Percentiles rank a stretch among this genome's conserved stretches.
Conservation (phyloP, 495 filamentous ascomycete species). For the Platismatia glauca region DNA sequence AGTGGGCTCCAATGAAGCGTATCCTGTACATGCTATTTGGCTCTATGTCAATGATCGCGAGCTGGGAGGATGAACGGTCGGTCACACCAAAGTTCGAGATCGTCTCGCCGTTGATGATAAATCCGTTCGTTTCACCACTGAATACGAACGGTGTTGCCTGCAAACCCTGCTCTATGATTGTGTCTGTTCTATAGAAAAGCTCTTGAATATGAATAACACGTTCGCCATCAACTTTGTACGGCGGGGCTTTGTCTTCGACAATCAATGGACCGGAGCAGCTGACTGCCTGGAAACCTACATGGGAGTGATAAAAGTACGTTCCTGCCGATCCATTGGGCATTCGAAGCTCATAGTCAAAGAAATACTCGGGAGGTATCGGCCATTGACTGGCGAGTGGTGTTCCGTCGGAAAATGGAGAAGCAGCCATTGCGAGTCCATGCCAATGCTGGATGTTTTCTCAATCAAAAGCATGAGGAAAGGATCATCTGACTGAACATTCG, state of each 20-base stretch:
- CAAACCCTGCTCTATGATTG: conserved; percentile 1
- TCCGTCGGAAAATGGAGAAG: neutral
- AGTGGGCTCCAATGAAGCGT: neutral
- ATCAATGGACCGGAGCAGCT: conserved; percentile 1
- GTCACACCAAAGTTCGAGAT: conserved; percentile 3
- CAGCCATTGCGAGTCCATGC: conserved; percentile 3
- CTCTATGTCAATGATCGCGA: neutral
- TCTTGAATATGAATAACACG: neutral
- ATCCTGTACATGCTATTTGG: neutral
- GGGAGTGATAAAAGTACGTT: neutral
- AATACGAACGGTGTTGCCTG: neutral
- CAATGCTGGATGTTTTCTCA: neutral
- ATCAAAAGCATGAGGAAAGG: neutral
- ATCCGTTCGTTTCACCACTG: neutral
- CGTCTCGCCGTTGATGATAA: neutral
- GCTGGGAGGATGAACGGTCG: neutral
- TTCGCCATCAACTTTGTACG: neutral
- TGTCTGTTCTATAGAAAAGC: neutral
- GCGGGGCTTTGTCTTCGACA: neutral
- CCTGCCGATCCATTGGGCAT: conserved; percentile 3
- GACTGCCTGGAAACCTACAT: neutral
- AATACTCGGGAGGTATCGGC: neutral
- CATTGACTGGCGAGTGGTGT: conserved; percentile 3
- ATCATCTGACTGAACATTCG: neutral
- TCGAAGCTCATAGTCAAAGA: neutral